These are phyloP conservation scores for Sicyos edulis DNA, from an alignment of 306 rosid species.

Conservation along the genomic window DNA sequence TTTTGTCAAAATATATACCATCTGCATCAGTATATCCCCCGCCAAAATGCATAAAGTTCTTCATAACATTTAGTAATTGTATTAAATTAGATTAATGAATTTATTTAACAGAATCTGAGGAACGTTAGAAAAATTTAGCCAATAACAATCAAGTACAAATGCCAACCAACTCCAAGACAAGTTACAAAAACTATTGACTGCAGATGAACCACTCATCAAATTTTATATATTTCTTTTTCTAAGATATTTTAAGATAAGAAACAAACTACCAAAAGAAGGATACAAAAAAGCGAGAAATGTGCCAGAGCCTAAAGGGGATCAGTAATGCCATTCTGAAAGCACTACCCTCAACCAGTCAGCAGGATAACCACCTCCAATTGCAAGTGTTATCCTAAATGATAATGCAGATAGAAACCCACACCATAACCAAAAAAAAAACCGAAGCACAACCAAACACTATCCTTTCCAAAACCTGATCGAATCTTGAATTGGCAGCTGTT, in stretches of 20 bases:
- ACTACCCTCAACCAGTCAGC: conserved; percentile 1
- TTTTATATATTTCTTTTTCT: background rate
- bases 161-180: background rate
- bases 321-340: background rate
- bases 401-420: background rate
- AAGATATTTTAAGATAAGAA: background rate
- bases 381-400: background rate
- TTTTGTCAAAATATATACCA: background rate
- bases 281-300: background rate
- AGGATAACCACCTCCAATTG: background rate
- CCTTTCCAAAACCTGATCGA: background rate
- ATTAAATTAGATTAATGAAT: background rate
- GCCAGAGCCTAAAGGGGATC: background rate
- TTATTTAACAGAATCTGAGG: background rate
- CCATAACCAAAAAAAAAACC: background rate
- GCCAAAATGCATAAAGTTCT: background rate
- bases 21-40: background rate
- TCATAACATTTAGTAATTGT: background rate
- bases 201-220: background rate
- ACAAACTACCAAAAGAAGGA: background rate
- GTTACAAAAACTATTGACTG: background rate
- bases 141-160: background rate
- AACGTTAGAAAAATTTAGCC: background rate
- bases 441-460: background rate
- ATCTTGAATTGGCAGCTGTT: conserved; percentile 3